phyloP scores from a whole-genome alignment of 441 rosid species.

The Populus tomentosa region DNA sequence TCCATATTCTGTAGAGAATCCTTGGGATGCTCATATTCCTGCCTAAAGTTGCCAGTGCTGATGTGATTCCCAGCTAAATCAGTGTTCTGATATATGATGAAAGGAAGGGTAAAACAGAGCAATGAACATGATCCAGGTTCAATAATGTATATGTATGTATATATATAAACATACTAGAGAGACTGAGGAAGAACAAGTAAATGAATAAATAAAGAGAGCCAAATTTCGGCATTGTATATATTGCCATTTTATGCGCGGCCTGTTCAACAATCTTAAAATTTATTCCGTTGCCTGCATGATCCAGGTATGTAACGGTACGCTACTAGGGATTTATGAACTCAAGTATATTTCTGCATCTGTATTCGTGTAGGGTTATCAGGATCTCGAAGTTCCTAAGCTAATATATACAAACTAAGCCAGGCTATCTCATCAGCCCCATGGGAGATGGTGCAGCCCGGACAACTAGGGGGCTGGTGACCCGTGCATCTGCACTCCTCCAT shows the following conservation, averaged over 20 bases:
- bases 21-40: background rate
- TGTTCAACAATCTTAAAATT: background rate
- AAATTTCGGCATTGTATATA: background rate
- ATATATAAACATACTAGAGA: background rate
- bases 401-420: constrained; percentile 12
- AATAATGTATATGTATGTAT: too few relatives aligned
- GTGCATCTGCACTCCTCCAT: constrained; percentile 33
- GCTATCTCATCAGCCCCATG: constrained; percentile 31
- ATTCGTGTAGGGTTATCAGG: background rate
- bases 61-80: background rate
- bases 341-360: background rate
- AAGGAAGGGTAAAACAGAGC: background rate
- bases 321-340: background rate
- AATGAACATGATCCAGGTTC: too few relatives aligned
- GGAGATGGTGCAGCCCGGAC: constrained; percentile 31
- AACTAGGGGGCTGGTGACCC: constrained; percentile 43
- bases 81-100: background rate
- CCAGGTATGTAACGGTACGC: background rate
- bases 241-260: background rate
- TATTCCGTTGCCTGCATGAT: constrained; percentile 1
- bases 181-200: background rate
- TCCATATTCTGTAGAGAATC: background rate
- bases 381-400: constrained; percentile 3
- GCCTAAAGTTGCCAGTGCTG: too few relatives aligned
- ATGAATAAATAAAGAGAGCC: background rate